Conservation (phyloP, 2,329 filamentous ascomycete species). For the Colletotrichum sp. region DNA sequence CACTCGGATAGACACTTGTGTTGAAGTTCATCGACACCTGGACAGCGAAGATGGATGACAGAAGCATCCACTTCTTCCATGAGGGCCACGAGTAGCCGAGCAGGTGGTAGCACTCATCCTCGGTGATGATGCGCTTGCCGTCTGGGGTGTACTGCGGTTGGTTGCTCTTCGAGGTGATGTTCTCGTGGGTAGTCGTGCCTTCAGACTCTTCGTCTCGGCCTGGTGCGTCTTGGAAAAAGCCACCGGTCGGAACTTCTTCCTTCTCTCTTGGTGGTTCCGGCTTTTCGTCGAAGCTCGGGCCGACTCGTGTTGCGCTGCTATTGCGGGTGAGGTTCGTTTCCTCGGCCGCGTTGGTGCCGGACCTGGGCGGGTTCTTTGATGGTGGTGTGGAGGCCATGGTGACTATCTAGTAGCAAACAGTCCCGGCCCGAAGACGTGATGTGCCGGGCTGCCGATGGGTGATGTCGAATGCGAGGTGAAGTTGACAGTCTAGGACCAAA, state of each 20-base stretch:
- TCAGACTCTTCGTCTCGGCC: conserved; percentile 10
- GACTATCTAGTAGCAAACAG: neutral
- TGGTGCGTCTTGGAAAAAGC: conserved; percentile 2
- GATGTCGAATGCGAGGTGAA: neutral
- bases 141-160: conserved; percentile 17
- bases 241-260: neutral
- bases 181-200: neutral
- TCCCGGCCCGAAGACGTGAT: neutral
- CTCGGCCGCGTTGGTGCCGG: neutral
- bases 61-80: conserved; percentile 57
- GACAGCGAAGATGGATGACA: conserved; percentile 55
- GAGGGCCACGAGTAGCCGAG: conserved; percentile 49
- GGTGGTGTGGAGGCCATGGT: neutral
- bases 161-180: neutral
- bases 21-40: conserved; percentile 64
- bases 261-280: neutral
- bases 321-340: neutral
- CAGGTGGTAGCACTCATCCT: conserved; percentile 50
- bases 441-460: neutral
- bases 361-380: neutral
- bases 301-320: conserved; percentile 2
- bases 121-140: conserved; percentile 47
- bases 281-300: conserved; percentile 1
- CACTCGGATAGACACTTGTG: conserved; percentile 56
- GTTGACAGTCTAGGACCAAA: neutral